These are phyloP conservation scores for Roridomyces roridus DNA, from an alignment of 768 basidiomycete genomes.

Conservation along the genomic window DNA sequence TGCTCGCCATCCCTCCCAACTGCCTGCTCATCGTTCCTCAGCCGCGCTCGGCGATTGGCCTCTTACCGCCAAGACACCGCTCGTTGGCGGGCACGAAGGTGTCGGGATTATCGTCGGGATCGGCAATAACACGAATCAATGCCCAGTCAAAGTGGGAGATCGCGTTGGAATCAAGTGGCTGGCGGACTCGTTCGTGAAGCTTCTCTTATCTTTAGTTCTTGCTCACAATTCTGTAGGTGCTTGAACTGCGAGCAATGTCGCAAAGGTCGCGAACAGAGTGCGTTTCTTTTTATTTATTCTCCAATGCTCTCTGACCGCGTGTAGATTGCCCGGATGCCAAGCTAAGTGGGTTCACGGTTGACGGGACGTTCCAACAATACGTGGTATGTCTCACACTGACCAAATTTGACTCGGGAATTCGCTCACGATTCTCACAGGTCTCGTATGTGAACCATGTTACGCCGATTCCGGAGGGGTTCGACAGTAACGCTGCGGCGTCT, in stretches of 20 bases:
- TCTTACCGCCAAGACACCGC: constrained; percentile 61
- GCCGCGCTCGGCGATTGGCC: constrained; percentile 83
- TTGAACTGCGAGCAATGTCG: constrained; percentile 78
- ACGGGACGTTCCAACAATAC: constrained; percentile 81
- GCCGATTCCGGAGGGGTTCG: constrained; percentile 73
- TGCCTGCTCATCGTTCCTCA: too few species aligned
- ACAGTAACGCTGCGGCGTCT: constrained; percentile 72
- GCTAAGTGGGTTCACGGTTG: constrained; percentile 72
- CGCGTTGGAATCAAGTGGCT: constrained; percentile 88
- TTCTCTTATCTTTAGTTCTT: neutral
- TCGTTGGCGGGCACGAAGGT: constrained; percentile 87
- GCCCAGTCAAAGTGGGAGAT: constrained; percentile 75
- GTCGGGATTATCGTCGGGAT: constrained; percentile 85
- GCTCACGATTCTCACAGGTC: constrained; percentile 40
- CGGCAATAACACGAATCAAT: constrained; percentile 61
- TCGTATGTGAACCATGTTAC: constrained; percentile 79
- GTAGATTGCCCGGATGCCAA: constrained; percentile 65
- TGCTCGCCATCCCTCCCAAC: too few species aligned
- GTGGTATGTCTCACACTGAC: constrained; percentile 42
- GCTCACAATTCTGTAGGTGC: constrained; percentile 42
- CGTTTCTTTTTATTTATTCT: constrained; percentile 23
- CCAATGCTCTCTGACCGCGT: neutral
- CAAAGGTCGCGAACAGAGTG: constrained; percentile 78
- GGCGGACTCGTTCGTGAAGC: constrained; percentile 55
- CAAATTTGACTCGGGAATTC: neutral